Evolutionary conservation across 169 alveolate species (phyloP).

Genomic region (Besnoitia besnoiti): DNA sequence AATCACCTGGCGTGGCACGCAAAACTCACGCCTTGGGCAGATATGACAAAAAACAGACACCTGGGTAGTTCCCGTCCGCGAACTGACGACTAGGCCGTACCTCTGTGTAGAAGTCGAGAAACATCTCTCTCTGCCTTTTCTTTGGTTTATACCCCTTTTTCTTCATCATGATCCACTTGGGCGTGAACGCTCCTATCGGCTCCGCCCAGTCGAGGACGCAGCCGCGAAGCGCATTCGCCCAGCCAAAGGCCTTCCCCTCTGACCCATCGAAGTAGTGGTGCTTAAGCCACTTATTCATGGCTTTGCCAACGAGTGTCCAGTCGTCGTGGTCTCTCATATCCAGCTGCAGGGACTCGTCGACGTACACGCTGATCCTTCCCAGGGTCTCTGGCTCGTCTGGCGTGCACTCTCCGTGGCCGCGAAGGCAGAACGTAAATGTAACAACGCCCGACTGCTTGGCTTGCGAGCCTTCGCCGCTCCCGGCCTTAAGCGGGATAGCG

Average conservation of each 20-base stretch:
- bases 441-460: background rate
- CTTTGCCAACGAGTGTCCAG: background rate
- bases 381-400: background rate
- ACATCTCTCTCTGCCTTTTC: background rate
- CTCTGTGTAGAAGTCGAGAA: conserved; percentile 7
- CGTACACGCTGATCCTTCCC: background rate
- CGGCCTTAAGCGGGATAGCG: background rate
- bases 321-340: background rate
- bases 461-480: too few species aligned
- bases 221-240: background rate
- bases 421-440: background rate
- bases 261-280: background rate
- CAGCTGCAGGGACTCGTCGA: background rate
- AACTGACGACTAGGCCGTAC: too few species aligned
- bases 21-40: too few species aligned
- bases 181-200: background rate
- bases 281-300: background rate
- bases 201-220: conserved; percentile 1
- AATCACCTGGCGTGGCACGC: too few species aligned
- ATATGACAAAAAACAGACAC: too few species aligned
- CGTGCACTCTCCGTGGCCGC: background rate
- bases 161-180: background rate
- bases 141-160: background rate
- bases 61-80: too few species aligned
- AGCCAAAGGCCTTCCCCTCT: background rate